phyloP scores from a whole-genome alignment of 495 filamentous ascomycete species.

The Lentithecium fluviatile region DNA sequence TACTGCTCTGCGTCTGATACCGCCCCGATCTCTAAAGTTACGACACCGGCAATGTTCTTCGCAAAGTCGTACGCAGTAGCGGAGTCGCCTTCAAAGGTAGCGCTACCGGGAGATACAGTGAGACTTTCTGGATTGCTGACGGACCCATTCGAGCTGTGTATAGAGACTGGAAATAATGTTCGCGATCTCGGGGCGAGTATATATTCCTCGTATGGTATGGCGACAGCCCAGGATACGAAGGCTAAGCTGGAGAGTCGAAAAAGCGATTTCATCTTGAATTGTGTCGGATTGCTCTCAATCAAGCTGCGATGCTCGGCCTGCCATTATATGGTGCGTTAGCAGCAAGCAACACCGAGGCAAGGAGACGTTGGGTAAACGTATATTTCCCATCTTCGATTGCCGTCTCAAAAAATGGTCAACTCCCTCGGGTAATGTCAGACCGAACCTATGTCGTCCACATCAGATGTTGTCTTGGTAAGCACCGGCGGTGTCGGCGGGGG shows the following conservation, averaged over 20 bases:
- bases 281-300: neutral
- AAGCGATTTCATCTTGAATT: slow-evolving; percentile 9
- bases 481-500: no score
- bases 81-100: slow-evolving; percentile 41
- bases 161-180: slow-evolving; percentile 39
- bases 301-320: no score
- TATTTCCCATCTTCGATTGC: no score
- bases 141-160: slow-evolving; percentile 45
- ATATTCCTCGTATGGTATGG: slow-evolving; percentile 40
- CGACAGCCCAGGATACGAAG: neutral
- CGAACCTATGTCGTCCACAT: no score
- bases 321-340: no score
- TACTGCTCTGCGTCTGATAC: slow-evolving; percentile 40
- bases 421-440: no score
- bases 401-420: no score
- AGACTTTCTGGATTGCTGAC: slow-evolving; percentile 41
- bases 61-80: slow-evolving; percentile 51
- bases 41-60: slow-evolving; percentile 48
- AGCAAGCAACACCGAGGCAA: no score
- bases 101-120: slow-evolving; percentile 34
- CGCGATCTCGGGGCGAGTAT: slow-evolving; percentile 48
- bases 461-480: no score
- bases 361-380: no score
- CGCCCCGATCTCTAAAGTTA: slow-evolving; percentile 41
- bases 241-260: neutral